Base-by-base conservation (phyloP, 1,284 basidiomycete species). In the Pyrrhoderma noxium region DNA sequence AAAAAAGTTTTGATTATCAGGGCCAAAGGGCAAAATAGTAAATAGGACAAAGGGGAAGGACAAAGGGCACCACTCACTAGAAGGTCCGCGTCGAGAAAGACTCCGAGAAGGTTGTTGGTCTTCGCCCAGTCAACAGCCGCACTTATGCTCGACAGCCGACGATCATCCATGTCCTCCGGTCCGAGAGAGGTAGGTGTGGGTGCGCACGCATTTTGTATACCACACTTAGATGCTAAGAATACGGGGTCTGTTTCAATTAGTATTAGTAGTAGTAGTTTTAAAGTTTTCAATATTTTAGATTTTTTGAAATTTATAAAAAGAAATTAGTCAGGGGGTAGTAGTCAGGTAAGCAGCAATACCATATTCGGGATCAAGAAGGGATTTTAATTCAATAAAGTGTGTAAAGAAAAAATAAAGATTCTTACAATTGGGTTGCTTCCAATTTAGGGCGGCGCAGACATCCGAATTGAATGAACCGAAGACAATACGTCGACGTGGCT, bases 351-450 rank as follows among this genome's bases (percentile, higher is more conserved):
- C 5, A 31, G 7, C 11, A 31, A 31, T 31, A 11, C 27, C 27
- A 5, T 16, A 40, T 40, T 40, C 16, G 38, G 38, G 21, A 22
- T 40, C 4, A 47, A 47, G 23, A 11, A 31, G 5, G 27, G 27
- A 11, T 5, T 11, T 5, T 5, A 5, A 5, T 31, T 31, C 27
- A 11, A 31, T 31, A 22, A 18, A n/a, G 38, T 5, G 38, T 22
- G 38, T 40, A 37, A 45, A 23, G 53, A 48, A 45, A 44, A 39
- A 54, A 56, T 37, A 52, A 53, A 51, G 44, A 46, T 41, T 66
- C 78, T 65, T 68, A 88, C 92, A 97, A 67, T 99, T 99, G 14
- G 96, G 96, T 69, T 99, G 96, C 70, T 99, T 99, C 94, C 96
- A 98, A 66, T 99, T 98, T 51, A 99, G 67, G 14, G 88, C 84